phyloP scores from a whole-genome alignment of 306 rosid species.

The Arachis hypogaea region DNA sequence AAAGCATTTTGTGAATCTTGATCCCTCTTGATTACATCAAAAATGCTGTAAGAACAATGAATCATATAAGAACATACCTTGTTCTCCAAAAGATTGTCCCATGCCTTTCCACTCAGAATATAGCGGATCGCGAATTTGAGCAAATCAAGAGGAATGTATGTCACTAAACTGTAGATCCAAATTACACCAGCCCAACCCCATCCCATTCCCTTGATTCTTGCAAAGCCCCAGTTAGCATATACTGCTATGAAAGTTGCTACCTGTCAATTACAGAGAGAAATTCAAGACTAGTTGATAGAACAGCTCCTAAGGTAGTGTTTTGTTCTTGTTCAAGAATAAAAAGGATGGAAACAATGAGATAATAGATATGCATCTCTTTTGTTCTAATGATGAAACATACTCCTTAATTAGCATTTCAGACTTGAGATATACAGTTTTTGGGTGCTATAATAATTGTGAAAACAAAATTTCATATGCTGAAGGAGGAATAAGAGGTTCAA shows the following conservation, averaged over 20 bases:
- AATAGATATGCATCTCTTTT: not conserved
- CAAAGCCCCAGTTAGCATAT: slow-evolving; percentile 81
- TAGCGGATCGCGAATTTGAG: slow-evolving; percentile 91
- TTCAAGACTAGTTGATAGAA: not conserved
- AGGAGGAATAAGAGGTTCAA: slow-evolving; percentile 13
- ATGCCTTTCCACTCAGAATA: slow-evolving; percentile 77
- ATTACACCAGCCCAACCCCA: slow-evolving; percentile 99
- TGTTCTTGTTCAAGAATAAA: not conserved
- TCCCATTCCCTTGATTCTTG: slow-evolving; percentile 81
- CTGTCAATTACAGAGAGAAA: slow-evolving; percentile 46
- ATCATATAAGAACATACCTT: slow-evolving; percentile 54
- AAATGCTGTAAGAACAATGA: not conserved
- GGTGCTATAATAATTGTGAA: slow-evolving; percentile 1
- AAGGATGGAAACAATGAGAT: too few relatives aligned
- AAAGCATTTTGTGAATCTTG: slow-evolving; percentile 4
- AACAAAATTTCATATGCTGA: not conserved
- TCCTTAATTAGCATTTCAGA: not conserved
- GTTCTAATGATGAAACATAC: not conserved
- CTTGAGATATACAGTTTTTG: not conserved
- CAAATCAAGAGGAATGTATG: slow-evolving; percentile 87
- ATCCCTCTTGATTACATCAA: slow-evolving; percentile 10
- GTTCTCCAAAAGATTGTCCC: slow-evolving; percentile 90
- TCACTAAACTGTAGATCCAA: slow-evolving; percentile 82
- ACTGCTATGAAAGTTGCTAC: slow-evolving; percentile 89
- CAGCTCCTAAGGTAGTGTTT: not conserved